Evolutionary conservation across 352 stramenopile genomes (phyloP).

Genomic region (Stephanocyclus meneghinianus): DNA sequence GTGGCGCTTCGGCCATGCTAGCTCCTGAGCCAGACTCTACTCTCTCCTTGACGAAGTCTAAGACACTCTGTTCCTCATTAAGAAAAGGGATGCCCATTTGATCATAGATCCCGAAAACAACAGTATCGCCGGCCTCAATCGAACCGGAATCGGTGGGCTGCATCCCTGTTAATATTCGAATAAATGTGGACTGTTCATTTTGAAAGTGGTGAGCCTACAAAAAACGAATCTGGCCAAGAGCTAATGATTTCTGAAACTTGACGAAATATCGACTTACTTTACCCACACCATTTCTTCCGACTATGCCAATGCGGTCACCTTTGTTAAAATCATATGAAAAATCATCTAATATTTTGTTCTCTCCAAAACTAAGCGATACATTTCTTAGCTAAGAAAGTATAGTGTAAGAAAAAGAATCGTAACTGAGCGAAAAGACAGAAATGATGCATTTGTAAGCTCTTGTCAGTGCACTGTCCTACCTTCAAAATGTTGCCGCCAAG

Average conservation of each 20-base stretch:
- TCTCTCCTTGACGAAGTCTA: constrained; percentile 78
- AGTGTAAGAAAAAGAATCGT: neutral
- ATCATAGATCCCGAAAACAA: constrained; percentile 81
- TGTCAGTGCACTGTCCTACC: constrained; percentile 17
- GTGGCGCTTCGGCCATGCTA: constrained; percentile 53
- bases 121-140: constrained; percentile 75
- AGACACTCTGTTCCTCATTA: constrained; percentile 62
- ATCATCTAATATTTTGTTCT: constrained; percentile 57
- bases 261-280: constrained; percentile 33
- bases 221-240: neutral
- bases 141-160: constrained; percentile 61
- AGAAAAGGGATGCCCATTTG: constrained; percentile 78
- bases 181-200: constrained; percentile 67
- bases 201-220: neutral
- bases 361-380: constrained; percentile 51
- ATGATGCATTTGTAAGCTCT: neutral
- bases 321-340: constrained; percentile 68
- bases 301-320: constrained; percentile 71
- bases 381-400: constrained; percentile 40
- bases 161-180: constrained; percentile 63
- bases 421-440: neutral
- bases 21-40: constrained; percentile 52
- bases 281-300: constrained; percentile 67
- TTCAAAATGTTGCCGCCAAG: constrained; percentile 67
- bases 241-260: neutral